Evolutionary conservation across 192 early-diverging fungal genomes (phyloP), one percentile per base, ranked within the genome.

Genomic region (Linnemannia exigua): DNA sequence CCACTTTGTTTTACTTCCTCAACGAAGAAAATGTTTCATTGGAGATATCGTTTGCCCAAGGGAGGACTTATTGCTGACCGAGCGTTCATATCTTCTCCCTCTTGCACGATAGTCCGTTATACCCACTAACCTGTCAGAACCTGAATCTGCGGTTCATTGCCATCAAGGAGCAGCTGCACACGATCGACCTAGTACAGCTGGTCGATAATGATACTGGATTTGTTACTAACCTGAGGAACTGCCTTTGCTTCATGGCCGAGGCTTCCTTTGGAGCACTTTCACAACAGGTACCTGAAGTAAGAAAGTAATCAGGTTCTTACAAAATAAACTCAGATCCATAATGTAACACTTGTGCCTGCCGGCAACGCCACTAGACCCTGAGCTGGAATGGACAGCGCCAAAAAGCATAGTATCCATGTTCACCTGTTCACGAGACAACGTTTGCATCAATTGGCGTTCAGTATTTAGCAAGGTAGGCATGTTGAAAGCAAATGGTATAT

Each of bases 121-220:
- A 89, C 46, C 90, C 91, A 37, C 81, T 90, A 28, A 93, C 92
- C 33, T 93, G 90, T 35, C 91, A 93, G 84, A 90, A 87, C 28
- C 74, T 91, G 35, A 82, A 90, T 72, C 66, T 93, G n/a, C 88
- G 89, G 37, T 93, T 93, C 58, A 90, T 93, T 79, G 91, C 92
- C 5, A 89, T 93, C 70, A 90, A 90, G 74, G 92, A 93, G 54
- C 82, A 88, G 36, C 44, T 93, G 44, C 92, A 93, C 68, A 87
- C 90, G 19, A 90, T 93, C 70, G 92, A 93, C 76, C 66, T 91
- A 3, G 87, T 93, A 2, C 91, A 91, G 58, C 70, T 93, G 9
- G 91, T 93, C 15, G 92, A 93, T 63, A 88, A 89, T 67, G 92
- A 93, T 71, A 93, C 92, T 14, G 92, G 92, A 63, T 93, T 93